phyloP scores from a whole-genome alignment of 768 basidiomycete genomes.

The Neoboletus magnificus region DNA sequence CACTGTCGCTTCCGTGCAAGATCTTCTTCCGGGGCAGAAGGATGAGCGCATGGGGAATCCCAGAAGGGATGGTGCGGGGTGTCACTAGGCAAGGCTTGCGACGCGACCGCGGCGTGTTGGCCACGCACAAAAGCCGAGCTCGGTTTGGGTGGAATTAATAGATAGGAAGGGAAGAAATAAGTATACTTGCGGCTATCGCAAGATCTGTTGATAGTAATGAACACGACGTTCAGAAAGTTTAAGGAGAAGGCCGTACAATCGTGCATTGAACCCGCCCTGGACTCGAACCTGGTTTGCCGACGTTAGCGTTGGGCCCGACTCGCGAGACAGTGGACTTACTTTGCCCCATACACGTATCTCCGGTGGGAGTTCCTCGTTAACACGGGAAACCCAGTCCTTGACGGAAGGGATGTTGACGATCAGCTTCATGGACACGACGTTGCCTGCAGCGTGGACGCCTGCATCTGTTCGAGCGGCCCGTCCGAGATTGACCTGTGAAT shows the following conservation, averaged over 20 bases:
- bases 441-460: conserved; percentile 96
- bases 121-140: conserved; percentile 55
- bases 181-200: conserved; percentile 98
- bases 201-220: conserved; percentile 42
- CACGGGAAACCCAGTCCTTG: conserved; percentile 60
- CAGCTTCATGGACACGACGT: conserved; percentile 89
- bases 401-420: conserved; percentile 74
- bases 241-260: conserved; percentile 46
- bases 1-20: conserved; percentile 66
- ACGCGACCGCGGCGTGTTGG: conserved; percentile 34
- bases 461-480: conserved; percentile 95
- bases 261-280: conserved; percentile 81
- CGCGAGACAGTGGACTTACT: conserved; percentile 40
- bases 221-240: not conserved
- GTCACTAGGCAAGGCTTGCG: conserved; percentile 9
- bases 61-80: conserved; percentile 59
- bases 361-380: conserved; percentile 88
- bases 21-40: conserved; percentile 53
- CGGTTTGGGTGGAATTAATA: conserved; percentile 87
- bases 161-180: conserved; percentile 93
- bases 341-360: conserved; percentile 93
- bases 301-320: not conserved
- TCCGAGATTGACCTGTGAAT: conserved; percentile 68
- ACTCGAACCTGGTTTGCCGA: conserved; percentile 50
- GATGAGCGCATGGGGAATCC: conserved; percentile 37